phyloP scores from a whole-genome alignment of 768 basidiomycete species.

The Phylloporus arenicola region DNA sequence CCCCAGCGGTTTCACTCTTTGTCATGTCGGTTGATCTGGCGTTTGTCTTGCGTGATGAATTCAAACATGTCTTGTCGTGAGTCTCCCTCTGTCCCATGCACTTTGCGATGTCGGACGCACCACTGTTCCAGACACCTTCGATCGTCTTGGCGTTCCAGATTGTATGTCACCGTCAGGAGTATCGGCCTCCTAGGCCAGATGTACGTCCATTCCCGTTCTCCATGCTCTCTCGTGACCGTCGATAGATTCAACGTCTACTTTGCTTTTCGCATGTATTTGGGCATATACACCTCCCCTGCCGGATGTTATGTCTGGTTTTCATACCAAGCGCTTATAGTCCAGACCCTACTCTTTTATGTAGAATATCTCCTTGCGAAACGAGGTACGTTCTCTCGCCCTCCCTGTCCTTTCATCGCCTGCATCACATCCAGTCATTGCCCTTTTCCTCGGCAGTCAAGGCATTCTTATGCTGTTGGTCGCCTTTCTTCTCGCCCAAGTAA shows the following conservation, averaged over 20 bases:
- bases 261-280: conserved; percentile 14
- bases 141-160: conserved; percentile 3
- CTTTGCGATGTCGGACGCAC: background rate
- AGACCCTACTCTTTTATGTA: conserved; percentile 11
- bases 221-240: background rate
- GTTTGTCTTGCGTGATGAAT: conserved; percentile 12
- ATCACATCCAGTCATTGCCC: conserved; percentile 12
- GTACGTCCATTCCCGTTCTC: conserved; percentile 6
- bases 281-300: background rate
- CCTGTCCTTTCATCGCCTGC: background rate
- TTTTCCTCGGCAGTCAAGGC: conserved; percentile 8
- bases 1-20: conserved; percentile 1
- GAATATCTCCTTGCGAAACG: conserved; percentile 15
- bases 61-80: conserved; percentile 19
- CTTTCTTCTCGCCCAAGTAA: conserved; percentile 6
- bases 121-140: conserved; percentile 4
- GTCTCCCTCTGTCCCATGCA: background rate
- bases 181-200: conserved; percentile 13
- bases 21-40: conserved; percentile 17
- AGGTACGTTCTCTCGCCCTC: conserved; percentile 8
- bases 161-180: conserved; percentile 14
- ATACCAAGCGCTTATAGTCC: conserved; percentile 13
- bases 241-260: conserved; percentile 21
- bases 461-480: conserved; percentile 9
- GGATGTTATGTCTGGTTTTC: conserved; percentile 15